A percentile compares a stretch with the other conserved stretches of the same genome.
Conservation (phyloP, 495 filamentous ascomycete species). For the Annulohypoxylon moriforme region DNA sequence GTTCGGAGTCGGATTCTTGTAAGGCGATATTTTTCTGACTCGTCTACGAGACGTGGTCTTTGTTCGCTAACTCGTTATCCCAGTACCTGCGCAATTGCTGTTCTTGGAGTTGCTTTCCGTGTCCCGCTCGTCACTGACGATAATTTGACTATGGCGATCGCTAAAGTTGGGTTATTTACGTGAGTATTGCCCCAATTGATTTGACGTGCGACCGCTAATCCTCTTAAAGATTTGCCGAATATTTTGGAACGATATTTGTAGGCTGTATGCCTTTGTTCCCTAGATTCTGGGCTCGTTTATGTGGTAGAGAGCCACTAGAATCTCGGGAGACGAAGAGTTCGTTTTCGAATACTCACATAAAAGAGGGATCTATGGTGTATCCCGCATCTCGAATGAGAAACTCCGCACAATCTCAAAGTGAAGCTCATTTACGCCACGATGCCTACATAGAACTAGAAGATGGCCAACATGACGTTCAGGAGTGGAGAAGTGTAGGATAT, state of each 20-base stretch:
- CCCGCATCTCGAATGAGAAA: neutral
- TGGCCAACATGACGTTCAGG: neutral
- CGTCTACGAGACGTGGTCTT: neutral
- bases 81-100: slow-evolving; percentile 47
- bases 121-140: slow-evolving; percentile 42
- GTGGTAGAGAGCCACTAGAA: neutral
- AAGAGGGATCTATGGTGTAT: slow-evolving; percentile 1
- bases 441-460: slow-evolving; percentile 12
- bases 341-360: slow-evolving; percentile 10
- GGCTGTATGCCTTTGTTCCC: slow-evolving; percentile 50
- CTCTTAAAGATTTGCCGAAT: slow-evolving; percentile 31
- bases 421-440: neutral
- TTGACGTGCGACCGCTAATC: neutral
- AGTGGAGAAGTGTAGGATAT: slow-evolving; percentile 3
- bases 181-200: slow-evolving; percentile 36
- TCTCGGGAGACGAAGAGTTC: slow-evolving; percentile 10
- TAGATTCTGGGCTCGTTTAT: slow-evolving; percentile 36
- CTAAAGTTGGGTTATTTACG: slow-evolving; percentile 51
- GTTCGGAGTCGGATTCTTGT: neutral
- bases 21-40: neutral
- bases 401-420: slow-evolving; percentile 1
- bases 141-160: slow-evolving; percentile 45
- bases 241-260: slow-evolving; percentile 48
- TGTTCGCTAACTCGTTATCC: neutral
- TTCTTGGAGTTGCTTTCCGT: slow-evolving; percentile 43